A percentile compares a stretch with the other conserved stretches of the same genome.
Evolutionary conservation across 139 green algal species (phyloP).

Genomic region (Zygnema cylindricum): DNA sequence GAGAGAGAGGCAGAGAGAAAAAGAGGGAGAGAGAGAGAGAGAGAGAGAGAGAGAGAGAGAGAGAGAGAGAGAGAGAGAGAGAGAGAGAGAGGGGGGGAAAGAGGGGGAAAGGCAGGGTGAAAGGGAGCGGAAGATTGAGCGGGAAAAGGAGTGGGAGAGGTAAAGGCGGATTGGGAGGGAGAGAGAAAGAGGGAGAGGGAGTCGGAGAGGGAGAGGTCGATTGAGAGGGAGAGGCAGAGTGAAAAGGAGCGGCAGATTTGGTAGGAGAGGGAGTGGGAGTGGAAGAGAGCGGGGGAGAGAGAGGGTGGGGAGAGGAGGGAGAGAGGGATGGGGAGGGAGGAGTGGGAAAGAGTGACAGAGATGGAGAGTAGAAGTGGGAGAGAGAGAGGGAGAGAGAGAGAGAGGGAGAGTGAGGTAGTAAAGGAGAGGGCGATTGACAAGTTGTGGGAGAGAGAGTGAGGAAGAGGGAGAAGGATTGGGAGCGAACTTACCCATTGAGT

Average conservation of each 20-base stretch:
- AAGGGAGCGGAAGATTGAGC: not conserved
- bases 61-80: not conserved
- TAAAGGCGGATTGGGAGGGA: not conserved
- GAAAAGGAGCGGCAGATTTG: not conserved
- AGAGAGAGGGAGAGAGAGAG: constrained; percentile 3
- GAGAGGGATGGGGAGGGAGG: not conserved
- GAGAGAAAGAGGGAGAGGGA: not conserved
- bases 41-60: not conserved
- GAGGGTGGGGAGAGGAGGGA: not conserved
- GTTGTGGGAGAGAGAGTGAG: constrained; percentile 9
- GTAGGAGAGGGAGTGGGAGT: not conserved
- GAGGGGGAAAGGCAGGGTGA: not conserved
- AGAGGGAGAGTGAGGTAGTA: not conserved
- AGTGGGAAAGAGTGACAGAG: not conserved
- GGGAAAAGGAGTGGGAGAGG: not conserved
- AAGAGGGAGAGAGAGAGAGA: not conserved
- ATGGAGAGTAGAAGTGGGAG: not conserved
- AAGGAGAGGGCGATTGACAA: too few species aligned
- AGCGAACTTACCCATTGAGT: too few species aligned
- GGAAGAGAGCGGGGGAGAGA: not conserved
- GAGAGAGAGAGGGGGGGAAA: not conserved
- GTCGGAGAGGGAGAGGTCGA: constrained; percentile 40
- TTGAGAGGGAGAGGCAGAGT: not conserved
- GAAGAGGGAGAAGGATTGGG: constrained; percentile 6
- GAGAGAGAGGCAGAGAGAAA: not conserved